Evolutionary conservation across 352 stramenopile species (phyloP).

Genomic region (Globisporangium nodosum): DNA sequence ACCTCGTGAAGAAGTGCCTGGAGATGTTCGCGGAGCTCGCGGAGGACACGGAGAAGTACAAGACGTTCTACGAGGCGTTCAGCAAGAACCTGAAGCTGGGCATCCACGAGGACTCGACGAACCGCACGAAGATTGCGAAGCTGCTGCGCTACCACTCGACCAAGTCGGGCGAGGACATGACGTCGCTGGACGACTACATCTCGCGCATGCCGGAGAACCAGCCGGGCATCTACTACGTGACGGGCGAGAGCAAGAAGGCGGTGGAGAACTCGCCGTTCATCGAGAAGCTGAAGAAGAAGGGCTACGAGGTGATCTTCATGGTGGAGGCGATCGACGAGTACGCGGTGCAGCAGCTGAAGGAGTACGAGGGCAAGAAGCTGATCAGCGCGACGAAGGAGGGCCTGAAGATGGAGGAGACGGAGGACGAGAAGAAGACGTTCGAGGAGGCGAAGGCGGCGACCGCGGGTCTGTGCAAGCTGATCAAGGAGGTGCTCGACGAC

Average conservation of each 20-base stretch:
- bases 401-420: constrained; percentile 93
- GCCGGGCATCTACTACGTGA: constrained; percentile 99
- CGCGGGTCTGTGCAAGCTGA: constrained; percentile 98
- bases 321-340: constrained; percentile 99
- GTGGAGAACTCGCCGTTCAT: constrained; percentile 99
- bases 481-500: constrained; percentile 99
- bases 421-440: constrained; percentile 98
- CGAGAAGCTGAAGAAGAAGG: constrained; percentile 99
- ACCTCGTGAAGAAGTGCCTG: constrained; percentile 98
- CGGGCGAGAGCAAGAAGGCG: constrained; percentile 98
- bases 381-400: constrained; percentile 98
- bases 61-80: constrained; percentile 99
- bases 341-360: constrained; percentile 99
- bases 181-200: constrained; percentile 98
- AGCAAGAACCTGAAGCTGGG: constrained; percentile 99
- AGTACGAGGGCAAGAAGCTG: constrained; percentile 99
- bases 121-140: constrained; percentile 99
- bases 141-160: constrained; percentile 98
- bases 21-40: constrained; percentile 99
- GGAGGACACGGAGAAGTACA: constrained; percentile 97
- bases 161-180: constrained; percentile 97
- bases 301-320: constrained; percentile 99
- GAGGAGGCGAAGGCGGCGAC: constrained; percentile 98
- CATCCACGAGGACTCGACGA: constrained; percentile 99
- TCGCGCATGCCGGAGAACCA: constrained; percentile 95